Evolutionary conservation across 176 grass and related monocot species (phyloP), one percentile per base, ranked within the genome.

Genomic region (Pontederia paniculata): DNA sequence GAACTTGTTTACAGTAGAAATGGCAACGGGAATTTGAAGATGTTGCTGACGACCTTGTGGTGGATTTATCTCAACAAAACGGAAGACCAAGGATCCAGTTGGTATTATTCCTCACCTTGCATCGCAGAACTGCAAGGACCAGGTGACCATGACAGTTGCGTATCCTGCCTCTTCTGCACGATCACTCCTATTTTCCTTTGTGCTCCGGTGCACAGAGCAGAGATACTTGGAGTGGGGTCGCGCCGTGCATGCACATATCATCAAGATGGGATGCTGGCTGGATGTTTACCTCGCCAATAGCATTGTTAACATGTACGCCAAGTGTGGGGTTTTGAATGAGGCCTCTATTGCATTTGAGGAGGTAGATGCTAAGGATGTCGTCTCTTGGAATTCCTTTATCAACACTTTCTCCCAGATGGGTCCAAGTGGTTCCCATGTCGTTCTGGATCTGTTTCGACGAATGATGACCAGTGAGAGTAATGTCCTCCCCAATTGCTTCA

Each of bases 351-450:
- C 76, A 43, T 90, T 85, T 59, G 63, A 63, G 19, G 78, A 67
- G 5, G 21, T 50, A 28, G 52, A 18, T 17, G 12, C 14, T 49
- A 65, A 64, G 10, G 87, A 85, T 64, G 72, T 64, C 22, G 78
- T 83, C 63, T 90, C 82, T 0, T 85, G 78, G 81, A 85, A 90
- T 23, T 85, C 71, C 72, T 72, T 90, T 63, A 74, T 90, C 77
- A 82, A 90, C 42, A 62, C 75, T 15, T 68, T 79, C 63, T 78
- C 87, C 12, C 68, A 74, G 23, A 44, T 68, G 55, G 65, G 65
- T 50, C 28, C 55, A 12, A 15, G 9, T 7, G 44, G 50, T 3
- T 66, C 87, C 0, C 20, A 57, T 42, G 17, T 54, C 42, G 81
- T 74, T 16, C 55, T 81, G 52, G 43, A 57, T 10, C 75, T 70